Conservation (phyloP, 2,329 filamentous ascomycete species). For the Neofusicoccum sp. region DNA sequence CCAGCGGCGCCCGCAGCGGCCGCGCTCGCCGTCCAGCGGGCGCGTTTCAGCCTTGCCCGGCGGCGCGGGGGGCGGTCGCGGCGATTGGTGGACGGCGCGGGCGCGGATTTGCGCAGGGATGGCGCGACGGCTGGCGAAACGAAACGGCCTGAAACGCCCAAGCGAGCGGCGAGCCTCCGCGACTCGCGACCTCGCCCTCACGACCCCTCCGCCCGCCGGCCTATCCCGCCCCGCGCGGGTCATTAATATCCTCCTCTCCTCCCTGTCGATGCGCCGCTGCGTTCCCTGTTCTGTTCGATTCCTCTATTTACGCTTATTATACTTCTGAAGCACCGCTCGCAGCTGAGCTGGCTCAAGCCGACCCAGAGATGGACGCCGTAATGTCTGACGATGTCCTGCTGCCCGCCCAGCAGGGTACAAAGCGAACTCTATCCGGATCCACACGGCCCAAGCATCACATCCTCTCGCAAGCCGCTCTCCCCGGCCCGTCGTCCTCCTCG, state of each 20-base stretch:
- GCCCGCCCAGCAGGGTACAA: slow-evolving; percentile 11
- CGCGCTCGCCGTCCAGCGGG: neutral
- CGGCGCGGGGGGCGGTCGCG: neutral
- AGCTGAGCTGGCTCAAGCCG: neutral
- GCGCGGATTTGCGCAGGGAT: slow-evolving; percentile 11
- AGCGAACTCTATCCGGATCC: slow-evolving; percentile 13
- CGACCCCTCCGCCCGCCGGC: neutral
- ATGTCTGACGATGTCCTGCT: neutral
- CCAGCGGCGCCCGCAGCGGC: neutral
- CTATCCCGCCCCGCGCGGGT: neutral
- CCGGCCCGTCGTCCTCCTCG: slow-evolving; percentile 30
- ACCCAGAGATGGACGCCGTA: neutral
- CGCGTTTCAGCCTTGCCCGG: slow-evolving; percentile 7
- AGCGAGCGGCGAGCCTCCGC: slow-evolving; percentile 7
- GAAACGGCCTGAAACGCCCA: slow-evolving; percentile 14
- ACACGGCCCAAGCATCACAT: neutral
- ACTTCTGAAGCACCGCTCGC: neutral
- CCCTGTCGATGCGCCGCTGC: neutral
- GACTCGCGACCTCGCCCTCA: neutral
- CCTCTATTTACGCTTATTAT: neutral
- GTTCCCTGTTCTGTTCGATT: neutral
- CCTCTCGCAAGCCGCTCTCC: slow-evolving; percentile 24
- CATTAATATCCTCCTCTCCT: slow-evolving; percentile 10
- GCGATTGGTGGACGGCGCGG: neutral
- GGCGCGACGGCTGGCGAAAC: slow-evolving; percentile 6